Evolutionary conservation across 352 stramenopile genomes (phyloP).

Genomic region (Globisporangium carolinianum): DNA sequence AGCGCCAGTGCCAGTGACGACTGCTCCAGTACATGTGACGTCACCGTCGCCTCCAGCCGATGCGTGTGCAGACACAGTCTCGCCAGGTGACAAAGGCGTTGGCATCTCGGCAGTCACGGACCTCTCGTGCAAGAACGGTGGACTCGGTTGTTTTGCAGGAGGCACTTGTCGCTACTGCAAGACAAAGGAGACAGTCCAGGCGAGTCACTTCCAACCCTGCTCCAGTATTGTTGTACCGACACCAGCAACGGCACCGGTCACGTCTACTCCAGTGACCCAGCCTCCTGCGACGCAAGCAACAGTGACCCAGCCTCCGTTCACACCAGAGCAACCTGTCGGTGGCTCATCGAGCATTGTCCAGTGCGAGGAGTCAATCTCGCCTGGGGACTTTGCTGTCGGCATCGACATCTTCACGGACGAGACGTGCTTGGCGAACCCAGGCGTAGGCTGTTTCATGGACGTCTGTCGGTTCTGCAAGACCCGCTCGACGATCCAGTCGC

Average conservation of each 20-base stretch:
- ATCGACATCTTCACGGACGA: conserved; percentile 14
- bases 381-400: conserved; percentile 15
- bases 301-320: not conserved
- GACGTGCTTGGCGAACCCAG: conserved; percentile 5
- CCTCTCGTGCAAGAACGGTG: conserved; percentile 6
- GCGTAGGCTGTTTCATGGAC: conserved; percentile 8
- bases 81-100: not conserved
- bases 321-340: conserved; percentile 4
- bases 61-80: not conserved
- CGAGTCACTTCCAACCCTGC: conserved; percentile 7
- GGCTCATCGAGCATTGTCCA: not conserved
- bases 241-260: not conserved
- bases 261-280: not conserved
- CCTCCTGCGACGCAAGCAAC: not conserved
- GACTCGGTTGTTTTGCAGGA: conserved; percentile 11
- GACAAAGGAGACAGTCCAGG: conserved; percentile 6
- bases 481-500: conserved; percentile 3
- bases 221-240: not conserved
- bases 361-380: not conserved
- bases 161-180: conserved; percentile 6
- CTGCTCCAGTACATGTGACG: not conserved
- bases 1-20: not conserved
- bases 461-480: conserved; percentile 16
- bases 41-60: not conserved
- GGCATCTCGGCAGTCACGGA: conserved; percentile 9